Evolutionary conservation across 345 rosid species (phyloP).

Genomic region (Xanthoceras sorbifolium): DNA sequence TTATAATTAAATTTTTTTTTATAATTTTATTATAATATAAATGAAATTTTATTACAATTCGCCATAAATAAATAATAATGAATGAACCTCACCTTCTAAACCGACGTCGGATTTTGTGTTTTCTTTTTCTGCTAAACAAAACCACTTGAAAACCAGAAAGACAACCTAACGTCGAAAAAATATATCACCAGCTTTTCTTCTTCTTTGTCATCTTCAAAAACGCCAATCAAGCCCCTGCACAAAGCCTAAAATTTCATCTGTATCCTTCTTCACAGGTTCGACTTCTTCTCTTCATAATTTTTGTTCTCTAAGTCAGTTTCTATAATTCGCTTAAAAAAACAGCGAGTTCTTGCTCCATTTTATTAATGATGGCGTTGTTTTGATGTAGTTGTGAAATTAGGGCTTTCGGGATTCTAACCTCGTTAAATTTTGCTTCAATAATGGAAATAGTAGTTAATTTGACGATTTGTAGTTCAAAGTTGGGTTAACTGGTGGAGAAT

Average conservation of each 20-base stretch:
- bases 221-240: neutral
- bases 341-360: neutral
- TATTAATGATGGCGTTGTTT: neutral
- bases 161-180: neutral
- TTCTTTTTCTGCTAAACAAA: neutral
- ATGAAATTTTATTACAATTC: too few species aligned
- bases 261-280: neutral
- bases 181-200: neutral
- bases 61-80: too few species aligned
- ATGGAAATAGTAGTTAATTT: neutral
- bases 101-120: neutral
- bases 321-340: neutral
- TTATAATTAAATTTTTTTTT: too few species aligned
- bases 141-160: neutral
- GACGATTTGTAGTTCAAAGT: neutral
- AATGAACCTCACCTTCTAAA: neutral
- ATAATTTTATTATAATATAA: too few species aligned
- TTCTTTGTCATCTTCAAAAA: neutral
- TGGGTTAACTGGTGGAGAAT: neutral
- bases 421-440: neutral
- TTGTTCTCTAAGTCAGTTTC: neutral
- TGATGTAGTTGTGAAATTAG: neutral
- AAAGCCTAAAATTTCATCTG: neutral
- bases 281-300: neutral
- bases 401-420: neutral